Conservation (phyloP, 805 yeast genomes). For the Tetrapisispora fleetii region DNA sequence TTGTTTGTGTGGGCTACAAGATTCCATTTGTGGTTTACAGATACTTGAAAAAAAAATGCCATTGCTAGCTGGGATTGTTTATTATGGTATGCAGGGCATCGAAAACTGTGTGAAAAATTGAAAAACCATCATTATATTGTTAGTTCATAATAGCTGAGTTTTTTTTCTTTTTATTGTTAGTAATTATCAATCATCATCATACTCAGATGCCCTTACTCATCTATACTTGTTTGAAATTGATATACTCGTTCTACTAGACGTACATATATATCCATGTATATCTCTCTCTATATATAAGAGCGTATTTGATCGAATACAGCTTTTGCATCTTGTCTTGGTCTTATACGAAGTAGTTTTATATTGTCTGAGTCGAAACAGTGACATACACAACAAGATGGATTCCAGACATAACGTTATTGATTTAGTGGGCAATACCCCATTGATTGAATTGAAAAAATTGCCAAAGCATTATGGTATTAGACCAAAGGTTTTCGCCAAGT, state of each 20-base stretch:
- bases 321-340: too few species aligned
- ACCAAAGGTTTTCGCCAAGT: conserved; percentile 62
- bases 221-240: too few species aligned
- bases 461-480: conserved; percentile 70
- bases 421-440: conserved; percentile 78
- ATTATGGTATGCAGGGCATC: not conserved
- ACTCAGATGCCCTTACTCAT: too few species aligned
- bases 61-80: not conserved
- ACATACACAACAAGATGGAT: conserved; percentile 7
- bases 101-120: not conserved
- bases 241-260: not conserved
- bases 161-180: too few species aligned
- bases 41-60: not conserved
- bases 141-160: not conserved
- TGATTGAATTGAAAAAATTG: conserved; percentile 61
- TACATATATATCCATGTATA: not conserved
- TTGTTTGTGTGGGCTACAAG: too few species aligned
- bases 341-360: too few species aligned
- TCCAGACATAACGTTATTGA: conserved; percentile 46
- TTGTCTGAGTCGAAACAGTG: too few species aligned
- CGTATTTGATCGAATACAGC: too few species aligned
- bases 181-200: too few species aligned
- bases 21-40: too few species aligned
- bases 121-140: too few species aligned
- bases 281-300: not conserved